These are phyloP conservation scores for Neonectria sp. DNA, from an alignment of 2,329 filamentous ascomycete genomes.

Conservation along the genomic window DNA sequence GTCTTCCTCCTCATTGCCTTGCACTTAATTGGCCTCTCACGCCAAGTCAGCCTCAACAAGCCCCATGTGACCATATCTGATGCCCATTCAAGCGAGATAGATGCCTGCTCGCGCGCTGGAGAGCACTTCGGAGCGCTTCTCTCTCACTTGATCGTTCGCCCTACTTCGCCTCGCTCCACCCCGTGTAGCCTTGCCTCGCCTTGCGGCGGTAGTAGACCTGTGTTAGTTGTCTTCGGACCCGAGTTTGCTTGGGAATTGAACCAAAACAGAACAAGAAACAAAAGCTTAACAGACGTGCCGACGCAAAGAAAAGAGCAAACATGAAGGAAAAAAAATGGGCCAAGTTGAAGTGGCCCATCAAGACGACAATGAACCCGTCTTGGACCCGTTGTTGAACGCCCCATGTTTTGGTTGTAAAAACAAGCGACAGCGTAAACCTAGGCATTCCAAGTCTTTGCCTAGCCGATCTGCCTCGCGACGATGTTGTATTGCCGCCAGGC, in stretches of 20 bases:
- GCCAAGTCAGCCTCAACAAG: neutral
- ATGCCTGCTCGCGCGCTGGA: neutral
- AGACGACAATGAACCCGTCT: constrained; percentile 72
- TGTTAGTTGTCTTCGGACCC: constrained; percentile 9
- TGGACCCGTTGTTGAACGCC: constrained; percentile 85
- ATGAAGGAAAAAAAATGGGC: constrained; percentile 51
- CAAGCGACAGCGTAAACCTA: constrained; percentile 81
- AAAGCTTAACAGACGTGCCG: constrained; percentile 30
- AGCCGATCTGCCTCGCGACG: constrained; percentile 62
- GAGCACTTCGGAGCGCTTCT: neutral
- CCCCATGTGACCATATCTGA: neutral
- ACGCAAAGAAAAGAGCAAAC: constrained; percentile 34
- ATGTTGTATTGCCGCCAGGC: constrained; percentile 81
- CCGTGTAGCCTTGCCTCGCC: constrained; percentile 8
- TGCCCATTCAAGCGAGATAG: neutral
- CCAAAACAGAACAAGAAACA: constrained; percentile 19
- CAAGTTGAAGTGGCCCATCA: constrained; percentile 77
- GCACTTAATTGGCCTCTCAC: neutral
- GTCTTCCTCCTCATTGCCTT: neutral
- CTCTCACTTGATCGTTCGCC: neutral
- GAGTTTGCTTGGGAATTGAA: constrained; percentile 7
- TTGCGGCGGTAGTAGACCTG: neutral
- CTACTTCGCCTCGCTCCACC: neutral
- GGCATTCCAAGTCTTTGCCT: constrained; percentile 73
- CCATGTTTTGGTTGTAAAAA: constrained; percentile 90